phyloP scores from a whole-genome alignment of 1,284 basidiomycete species.

The Boletus smithii region DNA sequence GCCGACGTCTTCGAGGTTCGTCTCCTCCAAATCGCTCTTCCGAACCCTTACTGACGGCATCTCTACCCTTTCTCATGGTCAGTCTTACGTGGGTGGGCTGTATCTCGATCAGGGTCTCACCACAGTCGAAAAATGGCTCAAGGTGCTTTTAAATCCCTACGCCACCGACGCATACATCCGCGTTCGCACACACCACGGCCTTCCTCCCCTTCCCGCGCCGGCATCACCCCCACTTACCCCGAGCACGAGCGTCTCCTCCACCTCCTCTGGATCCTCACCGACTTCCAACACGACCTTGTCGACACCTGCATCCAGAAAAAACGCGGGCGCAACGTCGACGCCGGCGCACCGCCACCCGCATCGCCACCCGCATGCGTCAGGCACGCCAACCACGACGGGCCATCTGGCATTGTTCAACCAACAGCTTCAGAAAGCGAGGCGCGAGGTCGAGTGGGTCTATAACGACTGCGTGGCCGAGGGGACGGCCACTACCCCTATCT shows the following conservation, averaged over 20 bases:
- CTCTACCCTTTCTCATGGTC: background rate
- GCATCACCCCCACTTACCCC: constrained; percentile 17
- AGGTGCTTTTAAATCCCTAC: constrained; percentile 59
- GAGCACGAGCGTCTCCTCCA: constrained; percentile 24
- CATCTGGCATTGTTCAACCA: constrained; percentile 77
- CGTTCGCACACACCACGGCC: constrained; percentile 61
- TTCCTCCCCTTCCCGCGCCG: constrained; percentile 36
- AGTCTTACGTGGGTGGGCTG: constrained; percentile 75
- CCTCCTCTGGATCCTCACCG: constrained; percentile 2
- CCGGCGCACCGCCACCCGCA: constrained; percentile 11
- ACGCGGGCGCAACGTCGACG: background rate
- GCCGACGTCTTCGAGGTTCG: constrained; percentile 74
- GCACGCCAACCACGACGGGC: constrained; percentile 42
- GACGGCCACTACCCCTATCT: constrained; percentile 64
- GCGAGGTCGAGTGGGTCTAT: constrained; percentile 66
- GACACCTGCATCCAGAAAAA: background rate
- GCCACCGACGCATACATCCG: constrained; percentile 54
- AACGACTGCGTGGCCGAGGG: constrained; percentile 43
- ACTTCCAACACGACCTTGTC: background rate
- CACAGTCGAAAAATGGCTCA: constrained; percentile 55
- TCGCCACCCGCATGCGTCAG: constrained; percentile 19
- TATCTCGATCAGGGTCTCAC: constrained; percentile 64
- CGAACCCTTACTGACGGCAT: constrained; percentile 4
- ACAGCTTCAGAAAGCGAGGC: constrained; percentile 54
- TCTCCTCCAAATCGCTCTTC: background rate